Evolutionary conservation across 1,284 basidiomycete genomes (phyloP), one percentile per base, ranked within the genome.

Genomic region (Heliocybe sulcata): DNA sequence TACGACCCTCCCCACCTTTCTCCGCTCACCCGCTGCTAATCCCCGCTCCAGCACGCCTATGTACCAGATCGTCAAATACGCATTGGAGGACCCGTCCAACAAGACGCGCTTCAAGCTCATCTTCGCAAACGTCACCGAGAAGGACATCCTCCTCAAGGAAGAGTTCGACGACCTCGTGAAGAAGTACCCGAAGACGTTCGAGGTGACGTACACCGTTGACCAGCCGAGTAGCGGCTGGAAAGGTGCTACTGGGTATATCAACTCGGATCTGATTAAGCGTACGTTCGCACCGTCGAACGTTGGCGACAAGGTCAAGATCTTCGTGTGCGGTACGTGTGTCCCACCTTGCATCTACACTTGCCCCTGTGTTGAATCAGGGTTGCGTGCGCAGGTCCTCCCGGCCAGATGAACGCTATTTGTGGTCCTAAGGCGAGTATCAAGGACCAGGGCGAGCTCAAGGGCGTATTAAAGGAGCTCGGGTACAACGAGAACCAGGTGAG

Each of bases 91-190:
- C 62, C 75, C 80, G 26, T 63, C 70, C 51, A 98, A 99, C 83
- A 94, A 89, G 76, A 98, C 97, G 60, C 94, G 95, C 68, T 96
- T 92, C 72, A 97, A 90, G 52, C 78, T 98, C 55, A 73, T 99
- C 64, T 98, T 91, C 73, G 86, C 90, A 47, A 98, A 98, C 73
- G 81, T 92, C 53, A 81, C 88, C n/a, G 90, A 94, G 67, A 77
- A 82, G 59, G 96, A 98, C 69, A 96, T 99, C 62, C 83, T 97
- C 51, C 78, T 97, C 57, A 83, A 84, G 45, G 83, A 92, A 63
- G 82, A 94, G 64, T 83, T 95, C 64, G 92, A 95, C 61, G 72
- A 70, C 9, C 77, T 92, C 60, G 82, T 85, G 70, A 82, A 82
- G 63, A 79, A 83, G 63, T 76, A 88, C 71, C 83, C 87, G 1